Percentiles rank a stretch among this genome's conserved stretches.
Evolutionary conservation across 768 basidiomycete genomes (phyloP).

Genomic region (Thelephora ganbajun): DNA sequence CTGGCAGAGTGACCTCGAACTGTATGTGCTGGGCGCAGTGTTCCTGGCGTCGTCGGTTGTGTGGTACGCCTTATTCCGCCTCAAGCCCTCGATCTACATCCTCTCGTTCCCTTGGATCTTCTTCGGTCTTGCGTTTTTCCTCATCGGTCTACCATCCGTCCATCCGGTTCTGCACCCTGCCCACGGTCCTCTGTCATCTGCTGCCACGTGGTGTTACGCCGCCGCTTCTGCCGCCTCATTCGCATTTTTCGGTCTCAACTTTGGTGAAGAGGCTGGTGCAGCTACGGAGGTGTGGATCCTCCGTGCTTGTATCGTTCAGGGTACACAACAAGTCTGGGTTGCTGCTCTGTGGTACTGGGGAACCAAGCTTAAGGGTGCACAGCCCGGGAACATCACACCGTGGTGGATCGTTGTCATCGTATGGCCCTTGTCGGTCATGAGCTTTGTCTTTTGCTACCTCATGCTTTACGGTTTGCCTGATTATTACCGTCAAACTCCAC

Average conservation of each 20-base stretch:
- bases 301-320: slow-evolving; percentile 86
- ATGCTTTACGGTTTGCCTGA: slow-evolving; percentile 83
- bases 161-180: slow-evolving; percentile 39
- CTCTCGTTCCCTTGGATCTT: slow-evolving; percentile 83
- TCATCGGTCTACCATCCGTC: slow-evolving; percentile 81
- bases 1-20: slow-evolving; percentile 63
- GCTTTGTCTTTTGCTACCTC: slow-evolving; percentile 66
- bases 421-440: slow-evolving; percentile 73
- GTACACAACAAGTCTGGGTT: slow-evolving; percentile 92
- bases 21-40: slow-evolving; percentile 83
- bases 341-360: slow-evolving; percentile 97
- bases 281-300: slow-evolving; percentile 91
- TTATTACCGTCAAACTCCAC: slow-evolving; percentile 85
- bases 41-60: slow-evolving; percentile 76
- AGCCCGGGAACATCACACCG: slow-evolving; percentile 43
- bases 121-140: slow-evolving; percentile 81
- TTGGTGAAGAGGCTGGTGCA: slow-evolving; percentile 96
- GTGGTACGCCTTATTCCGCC: slow-evolving; percentile 85
- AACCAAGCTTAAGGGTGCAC: slow-evolving; percentile 48
- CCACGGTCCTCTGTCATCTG: slow-evolving; percentile 55
- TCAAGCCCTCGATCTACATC: slow-evolving; percentile 79
- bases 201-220: slow-evolving; percentile 87
- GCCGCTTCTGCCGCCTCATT: slow-evolving; percentile 88
- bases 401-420: slow-evolving; percentile 75
- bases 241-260: slow-evolving; percentile 89